Percentiles rank a stretch among this genome's conserved stretches.
Conservation (phyloP, 2,329 filamentous ascomycete species). For the Alternaria consortialis region DNA sequence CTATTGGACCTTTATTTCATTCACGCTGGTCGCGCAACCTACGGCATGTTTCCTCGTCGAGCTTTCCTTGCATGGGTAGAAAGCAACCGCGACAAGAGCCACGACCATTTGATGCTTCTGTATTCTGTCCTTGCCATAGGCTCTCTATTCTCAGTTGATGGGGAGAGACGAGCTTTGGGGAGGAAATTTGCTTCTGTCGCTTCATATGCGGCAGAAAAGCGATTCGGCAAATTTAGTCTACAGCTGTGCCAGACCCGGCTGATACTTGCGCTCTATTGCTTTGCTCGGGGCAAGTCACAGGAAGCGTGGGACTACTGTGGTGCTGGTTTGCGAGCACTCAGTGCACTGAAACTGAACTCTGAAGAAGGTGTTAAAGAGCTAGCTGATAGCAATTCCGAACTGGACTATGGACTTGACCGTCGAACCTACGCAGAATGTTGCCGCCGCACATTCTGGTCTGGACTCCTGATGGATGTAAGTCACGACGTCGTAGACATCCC, state of each 20-base stretch:
- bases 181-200: conserved; percentile 64
- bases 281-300: conserved; percentile 66
- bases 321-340: conserved; percentile 67
- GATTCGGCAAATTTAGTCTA: conserved; percentile 63
- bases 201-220: conserved; percentile 64
- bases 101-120: conserved; percentile 67
- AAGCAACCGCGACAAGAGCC: conserved; percentile 57
- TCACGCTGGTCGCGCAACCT: conserved; percentile 64
- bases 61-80: conserved; percentile 65
- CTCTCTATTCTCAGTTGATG: conserved; percentile 62
- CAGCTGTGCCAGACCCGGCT: conserved; percentile 73
- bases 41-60: conserved; percentile 64
- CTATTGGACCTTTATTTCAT: conserved; percentile 66
- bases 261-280: conserved; percentile 72
- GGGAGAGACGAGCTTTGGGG: conserved; percentile 56
- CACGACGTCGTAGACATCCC: conserved; percentile 41
- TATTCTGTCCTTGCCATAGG: conserved; percentile 68
- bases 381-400: conserved; percentile 57
- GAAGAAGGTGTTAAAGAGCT: conserved; percentile 61
- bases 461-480: conserved; percentile 72
- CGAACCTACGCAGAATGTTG: conserved; percentile 70
- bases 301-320: conserved; percentile 72
- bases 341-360: conserved; percentile 69
- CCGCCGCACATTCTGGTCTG: conserved; percentile 76
- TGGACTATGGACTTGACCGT: conserved; percentile 67